phyloP scores from a whole-genome alignment of 768 basidiomycete species.

The Boletus subcaerulescens region DNA sequence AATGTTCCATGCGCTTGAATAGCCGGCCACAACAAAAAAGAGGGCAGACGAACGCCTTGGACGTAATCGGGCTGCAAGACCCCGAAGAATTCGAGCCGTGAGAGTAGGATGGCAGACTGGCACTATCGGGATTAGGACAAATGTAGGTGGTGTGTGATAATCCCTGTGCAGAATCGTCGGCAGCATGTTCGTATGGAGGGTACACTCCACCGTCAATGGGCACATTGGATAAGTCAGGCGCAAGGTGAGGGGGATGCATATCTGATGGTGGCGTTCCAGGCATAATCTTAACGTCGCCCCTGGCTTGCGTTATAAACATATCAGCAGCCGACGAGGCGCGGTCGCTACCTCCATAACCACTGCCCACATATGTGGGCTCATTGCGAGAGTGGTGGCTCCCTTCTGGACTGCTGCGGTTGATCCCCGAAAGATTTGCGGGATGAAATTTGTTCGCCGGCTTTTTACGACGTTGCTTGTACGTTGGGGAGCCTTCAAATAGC shows the following conservation, averaged over 20 bases:
- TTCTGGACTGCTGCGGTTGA: slow-evolving; percentile 24
- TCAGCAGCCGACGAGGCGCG: slow-evolving; percentile 54
- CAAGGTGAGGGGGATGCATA: slow-evolving; percentile 17
- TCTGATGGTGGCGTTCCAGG: slow-evolving; percentile 19
- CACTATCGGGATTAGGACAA: slow-evolving; percentile 12
- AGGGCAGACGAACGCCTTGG: slow-evolving; percentile 77
- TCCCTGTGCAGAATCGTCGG: slow-evolving; percentile 17
- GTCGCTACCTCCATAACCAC: slow-evolving; percentile 31
- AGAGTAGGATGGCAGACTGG: slow-evolving; percentile 18
- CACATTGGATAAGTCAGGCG: slow-evolving; percentile 17
- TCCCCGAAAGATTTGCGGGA: slow-evolving; percentile 25
- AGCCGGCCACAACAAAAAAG: slow-evolving; percentile 77
- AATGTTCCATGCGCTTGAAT: slow-evolving; percentile 92
- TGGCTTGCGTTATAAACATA: slow-evolving; percentile 61
- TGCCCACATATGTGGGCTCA: slow-evolving; percentile 13
- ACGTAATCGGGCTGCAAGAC: slow-evolving; percentile 34
- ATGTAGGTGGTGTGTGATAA: slow-evolving; percentile 15
- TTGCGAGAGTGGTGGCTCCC: slow-evolving; percentile 19
- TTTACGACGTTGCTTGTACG: slow-evolving; percentile 87
- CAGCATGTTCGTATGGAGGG: slow-evolving; percentile 16
- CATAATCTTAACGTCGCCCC: slow-evolving; percentile 44
- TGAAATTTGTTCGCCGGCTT: slow-evolving; percentile 48
- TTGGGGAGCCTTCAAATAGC: slow-evolving; percentile 80
- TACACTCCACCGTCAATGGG: slow-evolving; percentile 19
- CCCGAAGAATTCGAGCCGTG: slow-evolving; percentile 21